Percentiles rank a stretch among this genome's conserved stretches.
phyloP scores from a whole-genome alignment of 306 rosid species.

The Cicer arietinum region DNA sequence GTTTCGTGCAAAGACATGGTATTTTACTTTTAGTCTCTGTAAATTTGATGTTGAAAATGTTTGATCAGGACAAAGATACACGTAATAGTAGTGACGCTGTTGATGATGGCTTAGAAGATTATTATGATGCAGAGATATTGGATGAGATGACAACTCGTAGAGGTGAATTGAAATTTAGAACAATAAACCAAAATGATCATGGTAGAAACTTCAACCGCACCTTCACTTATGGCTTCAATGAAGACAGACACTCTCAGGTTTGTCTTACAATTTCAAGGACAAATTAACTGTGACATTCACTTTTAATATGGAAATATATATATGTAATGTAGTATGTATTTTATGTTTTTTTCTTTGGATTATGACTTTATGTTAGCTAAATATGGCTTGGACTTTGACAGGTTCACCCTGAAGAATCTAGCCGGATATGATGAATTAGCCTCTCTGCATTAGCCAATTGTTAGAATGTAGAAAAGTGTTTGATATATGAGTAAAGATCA shows the following conservation, averaged over 20 bases:
- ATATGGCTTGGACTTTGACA: constrained; percentile 40
- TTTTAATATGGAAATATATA: too few species aligned
- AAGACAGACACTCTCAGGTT: constrained; percentile 63
- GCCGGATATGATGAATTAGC: constrained; percentile 29
- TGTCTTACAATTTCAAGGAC: too few species aligned
- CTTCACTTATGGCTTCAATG: constrained; percentile 32
- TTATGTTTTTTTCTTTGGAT: too few species aligned
- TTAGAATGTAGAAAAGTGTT: constrained; percentile 42
- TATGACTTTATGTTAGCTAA: neutral
- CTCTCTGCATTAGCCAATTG: neutral
- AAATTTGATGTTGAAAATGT: constrained; percentile 9
- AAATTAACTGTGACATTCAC: too few species aligned
- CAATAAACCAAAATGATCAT: constrained; percentile 51
- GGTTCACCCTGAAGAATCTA: constrained; percentile 51
- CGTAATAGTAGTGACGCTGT: constrained; percentile 27
- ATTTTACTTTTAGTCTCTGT: too few species aligned
- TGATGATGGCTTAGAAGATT: constrained; percentile 47
- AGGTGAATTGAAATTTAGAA: constrained; percentile 80
- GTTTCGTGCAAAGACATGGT: too few species aligned
- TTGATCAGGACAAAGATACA: constrained; percentile 60
- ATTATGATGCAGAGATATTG: constrained; percentile 71
- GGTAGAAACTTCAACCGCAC: constrained; percentile 5
- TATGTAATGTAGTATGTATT: too few species aligned
- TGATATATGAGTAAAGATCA: neutral
- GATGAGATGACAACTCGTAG: constrained; percentile 86